Evolutionary conservation across 768 basidiomycete species (phyloP).

Genomic region (Dacryopinax spathularia): DNA sequence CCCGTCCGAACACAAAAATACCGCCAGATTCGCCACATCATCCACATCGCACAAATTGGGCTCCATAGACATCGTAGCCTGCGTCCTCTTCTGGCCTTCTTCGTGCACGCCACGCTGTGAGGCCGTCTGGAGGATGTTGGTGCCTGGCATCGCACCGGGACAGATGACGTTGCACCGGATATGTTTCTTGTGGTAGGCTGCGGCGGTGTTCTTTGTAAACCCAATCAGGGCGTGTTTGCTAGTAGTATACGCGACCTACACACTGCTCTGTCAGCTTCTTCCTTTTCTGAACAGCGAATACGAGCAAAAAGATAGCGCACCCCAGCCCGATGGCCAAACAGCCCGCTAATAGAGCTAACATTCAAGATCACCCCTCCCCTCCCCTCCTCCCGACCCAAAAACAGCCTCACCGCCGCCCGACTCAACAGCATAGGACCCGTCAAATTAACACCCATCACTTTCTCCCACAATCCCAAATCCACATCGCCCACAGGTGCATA

Average conservation of each 20-base stretch:
- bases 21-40: neutral
- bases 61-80: neutral
- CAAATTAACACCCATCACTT: neutral
- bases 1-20: neutral
- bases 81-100: neutral
- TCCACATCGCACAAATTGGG: neutral
- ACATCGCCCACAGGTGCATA: neutral
- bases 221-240: conserved; percentile 5
- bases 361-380: neutral
- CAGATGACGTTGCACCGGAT: conserved; percentile 7
- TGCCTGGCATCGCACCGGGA: neutral
- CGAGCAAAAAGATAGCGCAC: neutral
- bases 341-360: neutral
- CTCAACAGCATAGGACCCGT: conserved; percentile 2
- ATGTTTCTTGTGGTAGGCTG: neutral
- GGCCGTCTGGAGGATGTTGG: neutral
- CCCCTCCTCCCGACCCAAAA: neutral
- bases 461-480: neutral
- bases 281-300: neutral
- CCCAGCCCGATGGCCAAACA: neutral
- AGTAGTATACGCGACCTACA: neutral
- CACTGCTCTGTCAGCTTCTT: neutral
- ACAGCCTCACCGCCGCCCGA: neutral
- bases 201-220: neutral
- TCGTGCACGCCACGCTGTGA: neutral